These are phyloP conservation scores for Verticillium longisporum DNA, from an alignment of 2,329 filamentous ascomycete species.

Conservation along the genomic window DNA sequence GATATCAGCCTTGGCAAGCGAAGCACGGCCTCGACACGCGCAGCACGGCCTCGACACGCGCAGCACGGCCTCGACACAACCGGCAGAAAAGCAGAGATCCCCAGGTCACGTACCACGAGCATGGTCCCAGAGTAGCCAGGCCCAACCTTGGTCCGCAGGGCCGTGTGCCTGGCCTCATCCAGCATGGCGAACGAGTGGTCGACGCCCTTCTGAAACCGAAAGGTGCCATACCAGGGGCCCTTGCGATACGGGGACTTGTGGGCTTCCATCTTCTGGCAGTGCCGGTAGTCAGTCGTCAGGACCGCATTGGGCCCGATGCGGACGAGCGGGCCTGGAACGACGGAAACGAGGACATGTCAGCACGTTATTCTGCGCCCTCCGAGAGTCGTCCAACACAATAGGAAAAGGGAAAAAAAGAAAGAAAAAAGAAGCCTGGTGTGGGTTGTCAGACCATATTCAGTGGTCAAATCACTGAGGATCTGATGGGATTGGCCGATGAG, in stretches of 20 bases:
- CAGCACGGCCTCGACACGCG: no score
- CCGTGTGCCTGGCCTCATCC: constrained; percentile 25
- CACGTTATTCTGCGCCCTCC: not conserved
- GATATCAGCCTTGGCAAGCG: not conserved
- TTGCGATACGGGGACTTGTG: constrained; percentile 29
- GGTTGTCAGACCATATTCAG: constrained; percentile 7
- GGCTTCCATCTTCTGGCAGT: constrained; percentile 22
- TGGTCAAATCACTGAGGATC: constrained; percentile 17
- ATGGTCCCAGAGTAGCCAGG: constrained; percentile 26
- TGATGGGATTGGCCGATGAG: constrained; percentile 1
- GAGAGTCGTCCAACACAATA: not conserved
- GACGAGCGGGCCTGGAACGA: constrained; percentile 22
- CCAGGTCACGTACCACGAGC: not conserved
- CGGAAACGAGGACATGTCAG: constrained; percentile 9
- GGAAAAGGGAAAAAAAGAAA: no score
- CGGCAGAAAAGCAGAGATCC: no score
- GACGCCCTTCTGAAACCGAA: constrained; percentile 26
- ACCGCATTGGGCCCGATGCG: constrained; percentile 36
- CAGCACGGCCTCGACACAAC: no score
- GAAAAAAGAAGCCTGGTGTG: not conserved
- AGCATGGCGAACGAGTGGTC: constrained; percentile 28
- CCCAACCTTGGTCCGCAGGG: constrained; percentile 34
- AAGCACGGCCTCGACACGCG: not conserved
- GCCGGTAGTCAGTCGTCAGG: constrained; percentile 28
- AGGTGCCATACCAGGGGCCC: constrained; percentile 27